Evolutionary conservation across 441 rosid genomes (phyloP).

Genomic region (Mallotus japonicus): DNA sequence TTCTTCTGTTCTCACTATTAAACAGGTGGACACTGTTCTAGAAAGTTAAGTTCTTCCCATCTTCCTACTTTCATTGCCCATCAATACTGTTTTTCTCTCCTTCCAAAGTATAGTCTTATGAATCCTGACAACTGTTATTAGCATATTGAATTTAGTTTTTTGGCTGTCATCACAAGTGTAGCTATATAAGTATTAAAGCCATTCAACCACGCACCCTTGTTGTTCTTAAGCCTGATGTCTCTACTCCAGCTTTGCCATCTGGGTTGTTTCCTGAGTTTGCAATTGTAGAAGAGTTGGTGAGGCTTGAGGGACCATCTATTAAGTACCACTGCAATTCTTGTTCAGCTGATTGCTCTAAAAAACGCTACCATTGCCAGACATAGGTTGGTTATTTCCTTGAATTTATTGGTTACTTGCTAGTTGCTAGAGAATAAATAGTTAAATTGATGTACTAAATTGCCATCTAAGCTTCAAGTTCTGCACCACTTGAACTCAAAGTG

Average conservation of each 20-base stretch:
- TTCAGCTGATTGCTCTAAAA: slow-evolving; percentile 96
- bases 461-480: not conserved
- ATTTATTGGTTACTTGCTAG: not conserved
- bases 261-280: slow-evolving; percentile 71
- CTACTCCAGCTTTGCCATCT: slow-evolving; percentile 53
- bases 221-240: slow-evolving; percentile 42
- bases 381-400: slow-evolving; percentile 53
- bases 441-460: not conserved
- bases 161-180: too few species aligned
- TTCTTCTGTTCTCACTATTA: too few species aligned
- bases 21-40: too few species aligned
- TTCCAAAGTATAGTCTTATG: not conserved
- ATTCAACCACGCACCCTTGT: slow-evolving; percentile 46
- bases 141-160: too few species aligned
- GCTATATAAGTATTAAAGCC: slow-evolving; percentile 24
- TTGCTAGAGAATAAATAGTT: not conserved
- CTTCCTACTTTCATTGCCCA: not conserved
- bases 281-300: slow-evolving; percentile 65
- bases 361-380: slow-evolving; percentile 96
- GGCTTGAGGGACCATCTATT: slow-evolving; percentile 77
- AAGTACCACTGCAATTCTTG: slow-evolving; percentile 98
- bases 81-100: not conserved
- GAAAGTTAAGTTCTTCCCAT: not conserved
- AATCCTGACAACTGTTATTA: too few species aligned
- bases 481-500: not conserved